phyloP scores from a whole-genome alignment of 371 early-diverging fungal genomes.

The Mucor indicus region DNA sequence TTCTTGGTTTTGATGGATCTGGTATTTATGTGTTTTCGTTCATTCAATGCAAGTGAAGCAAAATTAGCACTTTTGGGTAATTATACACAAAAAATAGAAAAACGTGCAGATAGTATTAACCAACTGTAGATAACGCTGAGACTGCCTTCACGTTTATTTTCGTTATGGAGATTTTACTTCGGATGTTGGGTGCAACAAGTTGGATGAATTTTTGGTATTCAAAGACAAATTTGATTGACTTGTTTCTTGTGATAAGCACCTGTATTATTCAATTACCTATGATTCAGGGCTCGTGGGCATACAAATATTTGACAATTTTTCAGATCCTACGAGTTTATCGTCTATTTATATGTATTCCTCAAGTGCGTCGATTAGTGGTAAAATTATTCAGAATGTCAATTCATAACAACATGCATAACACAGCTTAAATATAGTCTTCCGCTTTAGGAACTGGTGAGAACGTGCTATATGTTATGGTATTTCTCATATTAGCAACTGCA shows the following conservation, averaged over 20 bases:
- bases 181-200: slow-evolving; percentile 41
- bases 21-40: slow-evolving; percentile 52
- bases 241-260: slow-evolving; percentile 50
- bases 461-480: slow-evolving; percentile 38
- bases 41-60: slow-evolving; percentile 33
- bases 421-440: slow-evolving; percentile 32
- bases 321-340: slow-evolving; percentile 52
- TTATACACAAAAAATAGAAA: too few relatives aligned
- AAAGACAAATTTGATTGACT: slow-evolving; percentile 44
- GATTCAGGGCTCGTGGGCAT: slow-evolving; percentile 45
- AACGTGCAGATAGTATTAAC: too few relatives aligned
- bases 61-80: slow-evolving; percentile 35
- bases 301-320: slow-evolving; percentile 55
- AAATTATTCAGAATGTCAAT: too few relatives aligned
- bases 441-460: slow-evolving; percentile 48
- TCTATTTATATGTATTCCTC: slow-evolving; percentile 52
- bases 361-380: slow-evolving; percentile 48
- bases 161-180: slow-evolving; percentile 45
- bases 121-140: slow-evolving; percentile 47
- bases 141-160: slow-evolving; percentile 51
- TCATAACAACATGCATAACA: too few relatives aligned
- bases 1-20: slow-evolving; percentile 45
- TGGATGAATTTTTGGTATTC: slow-evolving; percentile 53
- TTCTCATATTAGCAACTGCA: slow-evolving; percentile 37
- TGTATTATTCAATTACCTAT: slow-evolving; percentile 53